These are phyloP conservation scores for Sarocladiaceae sp. DNA, from an alignment of 2,329 filamentous ascomycete species.

Conservation along the genomic window DNA sequence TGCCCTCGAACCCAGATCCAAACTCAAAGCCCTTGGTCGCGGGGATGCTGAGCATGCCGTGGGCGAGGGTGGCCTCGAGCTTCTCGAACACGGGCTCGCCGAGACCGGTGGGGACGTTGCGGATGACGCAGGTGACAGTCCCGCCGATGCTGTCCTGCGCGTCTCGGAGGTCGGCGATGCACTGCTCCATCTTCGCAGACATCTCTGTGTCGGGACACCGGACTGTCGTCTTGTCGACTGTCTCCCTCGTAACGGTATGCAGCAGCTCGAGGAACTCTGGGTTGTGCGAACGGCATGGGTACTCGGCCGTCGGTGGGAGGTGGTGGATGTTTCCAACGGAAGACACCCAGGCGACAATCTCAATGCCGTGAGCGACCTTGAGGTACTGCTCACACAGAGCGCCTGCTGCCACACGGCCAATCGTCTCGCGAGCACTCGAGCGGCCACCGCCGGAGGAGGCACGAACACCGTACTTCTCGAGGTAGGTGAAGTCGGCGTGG, in stretches of 20 bases:
- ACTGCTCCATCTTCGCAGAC: slow-evolving; percentile 65
- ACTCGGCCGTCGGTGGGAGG: slow-evolving; percentile 13
- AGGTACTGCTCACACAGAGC: slow-evolving; percentile 94
- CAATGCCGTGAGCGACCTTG: slow-evolving; percentile 69
- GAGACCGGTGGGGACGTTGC: slow-evolving; percentile 75
- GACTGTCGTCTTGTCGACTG: slow-evolving; percentile 79
- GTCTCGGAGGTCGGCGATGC: slow-evolving; percentile 73
- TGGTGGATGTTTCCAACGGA: slow-evolving; percentile 61
- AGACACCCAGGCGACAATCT: slow-evolving; percentile 86
- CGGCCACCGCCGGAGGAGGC: slow-evolving; percentile 85
- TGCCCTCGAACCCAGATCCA: slow-evolving; percentile 84
- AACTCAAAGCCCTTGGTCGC: slow-evolving; percentile 95
- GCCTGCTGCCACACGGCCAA: slow-evolving; percentile 84
- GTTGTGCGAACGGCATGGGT: slow-evolving; percentile 1
- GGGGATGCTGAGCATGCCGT: slow-evolving; percentile 93
- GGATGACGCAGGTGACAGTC: slow-evolving; percentile 88
- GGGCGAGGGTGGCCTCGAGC: slow-evolving; percentile 82
- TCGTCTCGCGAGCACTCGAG: slow-evolving; percentile 90
- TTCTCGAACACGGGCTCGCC: slow-evolving; percentile 96
- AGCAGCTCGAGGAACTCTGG: slow-evolving; percentile 25
- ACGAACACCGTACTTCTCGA: slow-evolving; percentile 95
- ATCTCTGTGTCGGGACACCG: slow-evolving; percentile 70
- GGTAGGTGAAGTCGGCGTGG: slow-evolving; percentile 95
- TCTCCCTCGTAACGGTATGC: slow-evolving; percentile 62
- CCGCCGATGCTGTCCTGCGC: slow-evolving; percentile 85